Conservation (phyloP, 148 eudicot genomes). For the Heliamphora exappendiculata region DNA sequence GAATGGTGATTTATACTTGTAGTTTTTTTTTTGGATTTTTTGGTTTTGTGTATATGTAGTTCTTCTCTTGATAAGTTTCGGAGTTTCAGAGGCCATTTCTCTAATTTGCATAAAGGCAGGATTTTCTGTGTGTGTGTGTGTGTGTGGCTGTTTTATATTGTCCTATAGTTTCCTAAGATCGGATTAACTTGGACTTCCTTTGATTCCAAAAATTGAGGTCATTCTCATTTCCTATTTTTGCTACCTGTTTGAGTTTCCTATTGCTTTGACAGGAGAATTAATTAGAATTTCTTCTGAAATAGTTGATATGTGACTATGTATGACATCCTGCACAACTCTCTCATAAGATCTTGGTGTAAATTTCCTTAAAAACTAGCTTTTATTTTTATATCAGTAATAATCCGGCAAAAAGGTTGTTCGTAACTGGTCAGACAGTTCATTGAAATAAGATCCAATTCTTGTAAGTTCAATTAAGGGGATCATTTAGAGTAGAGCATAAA, state of each 20-base stretch:
- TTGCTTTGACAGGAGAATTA: neutral
- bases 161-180: neutral
- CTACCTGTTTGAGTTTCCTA: neutral
- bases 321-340: neutral
- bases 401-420: too few relatives aligned
- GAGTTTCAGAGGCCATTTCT: neutral
- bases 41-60: neutral
- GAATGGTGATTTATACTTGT: neutral
- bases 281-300: neutral
- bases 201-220: neutral
- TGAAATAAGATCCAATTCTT: too few relatives aligned
- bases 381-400: too few relatives aligned
- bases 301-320: neutral
- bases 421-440: too few relatives aligned
- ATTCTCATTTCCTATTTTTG: neutral
- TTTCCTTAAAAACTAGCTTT: too few relatives aligned
- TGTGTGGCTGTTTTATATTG: neutral
- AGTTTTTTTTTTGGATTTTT: neutral
- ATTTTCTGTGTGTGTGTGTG: neutral
- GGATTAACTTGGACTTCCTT: neutral
- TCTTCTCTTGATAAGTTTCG: neutral
- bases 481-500: too few relatives aligned
- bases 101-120: neutral
- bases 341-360: too few relatives aligned
- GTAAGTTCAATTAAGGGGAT: too few relatives aligned